These are phyloP conservation scores for Fusarium anthophilum DNA, from an alignment of 2,329 filamentous ascomycete genomes.

Conservation along the genomic window DNA sequence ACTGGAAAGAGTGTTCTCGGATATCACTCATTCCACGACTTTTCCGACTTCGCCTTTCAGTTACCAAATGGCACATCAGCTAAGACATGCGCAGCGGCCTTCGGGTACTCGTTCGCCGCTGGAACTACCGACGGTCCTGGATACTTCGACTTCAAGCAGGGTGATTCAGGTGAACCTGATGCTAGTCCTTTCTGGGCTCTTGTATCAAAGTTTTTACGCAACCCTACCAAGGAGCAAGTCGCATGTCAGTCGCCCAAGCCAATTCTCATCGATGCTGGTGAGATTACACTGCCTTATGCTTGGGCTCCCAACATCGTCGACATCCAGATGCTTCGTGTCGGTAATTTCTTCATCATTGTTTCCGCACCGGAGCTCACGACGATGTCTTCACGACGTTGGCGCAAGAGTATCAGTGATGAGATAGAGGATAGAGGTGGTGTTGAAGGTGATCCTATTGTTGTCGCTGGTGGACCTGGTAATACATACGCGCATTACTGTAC, in stretches of 20 bases:
- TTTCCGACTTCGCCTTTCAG: neutral
- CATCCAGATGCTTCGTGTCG: conserved; percentile 3
- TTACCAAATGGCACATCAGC: neutral
- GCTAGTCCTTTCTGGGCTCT: conserved; percentile 1
- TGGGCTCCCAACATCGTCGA: conserved; percentile 12
- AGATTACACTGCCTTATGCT: neutral
- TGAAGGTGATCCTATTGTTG: neutral
- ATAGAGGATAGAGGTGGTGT: neutral
- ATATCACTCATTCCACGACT: conserved; percentile 1
- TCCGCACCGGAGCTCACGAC: neutral
- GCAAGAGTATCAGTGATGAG: neutral
- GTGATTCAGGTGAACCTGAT: neutral
- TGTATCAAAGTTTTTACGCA: conserved; percentile 1
- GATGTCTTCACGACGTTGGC: conserved; percentile 9
- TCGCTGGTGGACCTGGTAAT: conserved; percentile 1
- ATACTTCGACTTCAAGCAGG: conserved; percentile 12
- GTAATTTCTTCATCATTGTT: conserved; percentile 5
- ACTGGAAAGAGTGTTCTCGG: neutral
- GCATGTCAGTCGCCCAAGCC: neutral
- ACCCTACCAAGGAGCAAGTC: neutral
- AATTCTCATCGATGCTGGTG: neutral
- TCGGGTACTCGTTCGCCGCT: neutral
- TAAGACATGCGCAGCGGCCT: neutral
- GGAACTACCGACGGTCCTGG: conserved; percentile 7
- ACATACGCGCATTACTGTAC: conserved; percentile 8